Evolutionary conservation across 352 stramenopile genomes (phyloP), one percentile per base, ranked within the genome.

Genomic region (Phytopythium litorale): DNA sequence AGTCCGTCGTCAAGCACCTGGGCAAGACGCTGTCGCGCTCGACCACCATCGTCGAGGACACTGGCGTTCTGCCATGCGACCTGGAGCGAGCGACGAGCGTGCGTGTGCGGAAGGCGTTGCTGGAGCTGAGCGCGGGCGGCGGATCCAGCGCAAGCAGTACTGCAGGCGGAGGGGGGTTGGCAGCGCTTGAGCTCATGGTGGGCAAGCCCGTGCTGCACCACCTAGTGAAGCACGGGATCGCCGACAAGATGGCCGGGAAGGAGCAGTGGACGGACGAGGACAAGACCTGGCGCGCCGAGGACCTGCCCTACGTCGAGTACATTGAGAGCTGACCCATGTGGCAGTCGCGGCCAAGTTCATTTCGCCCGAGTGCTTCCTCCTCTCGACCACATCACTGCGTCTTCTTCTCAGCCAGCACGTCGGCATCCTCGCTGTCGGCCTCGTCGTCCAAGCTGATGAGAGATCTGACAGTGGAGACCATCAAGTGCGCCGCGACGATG

Each of bases 231-330:
- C 75, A 89, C 58, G 56, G 72, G 25, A 87, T 92, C 45, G 71
- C 72, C 15, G 57, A 62, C 4, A 91, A 92, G 53, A 76, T 91
- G 40, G 70, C 78, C 13, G 81, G 81, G 2, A 72, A 65, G 16
- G 77, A 87, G 55, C 57, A 56, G 25, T 92, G 83, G 83, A 82
- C 55, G 5, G 74, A 90, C 11, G 76, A 89, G 52, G 81, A 91
- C 56, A 87, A 87, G 48, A 67, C 76, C 21, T 92, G 79, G 83
- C 67, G 79, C 7, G 57, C 73, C 40, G 68, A 79, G 56, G 83
- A 92, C 52, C 67, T 89, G 40, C 70, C 81, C 11, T 88, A 89
- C 58, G 81, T 91, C 68, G 83, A 89, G 69, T 89, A 91, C 65
- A 76, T 74, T 4, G 83, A 90, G 59, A 80, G 71, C 28, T 91